Evolutionary conservation across 257 asterid genomes (phyloP).

Genomic region (Salvia splendens): DNA sequence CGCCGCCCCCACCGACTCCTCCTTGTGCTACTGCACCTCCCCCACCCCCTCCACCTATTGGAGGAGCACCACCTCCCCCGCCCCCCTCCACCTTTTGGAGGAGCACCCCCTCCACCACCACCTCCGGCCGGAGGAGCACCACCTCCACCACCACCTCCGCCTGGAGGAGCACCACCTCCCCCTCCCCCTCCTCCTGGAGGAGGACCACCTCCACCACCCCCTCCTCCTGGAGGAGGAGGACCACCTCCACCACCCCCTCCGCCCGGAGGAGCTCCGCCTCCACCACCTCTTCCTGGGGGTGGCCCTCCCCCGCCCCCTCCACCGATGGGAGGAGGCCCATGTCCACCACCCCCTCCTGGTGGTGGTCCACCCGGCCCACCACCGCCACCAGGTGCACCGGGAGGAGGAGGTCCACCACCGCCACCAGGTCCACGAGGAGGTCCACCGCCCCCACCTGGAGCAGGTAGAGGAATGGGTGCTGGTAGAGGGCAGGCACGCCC

Average conservation of each 20-base stretch:
- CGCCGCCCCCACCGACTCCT: conserved; percentile 21
- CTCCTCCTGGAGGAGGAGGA: conserved; percentile 6
- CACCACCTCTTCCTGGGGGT: conserved; percentile 15
- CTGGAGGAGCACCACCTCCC: conserved; percentile 10
- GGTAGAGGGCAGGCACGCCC: conserved; percentile 52
- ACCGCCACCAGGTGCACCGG: conserved; percentile 40
- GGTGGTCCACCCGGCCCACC: conserved; percentile 38
- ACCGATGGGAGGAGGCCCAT: conserved; percentile 29
- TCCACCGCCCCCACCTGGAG: conserved; percentile 59
- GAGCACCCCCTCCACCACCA: conserved; percentile 20
- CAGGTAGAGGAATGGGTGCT: conserved; percentile 50
- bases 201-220: conserved; percentile 22
- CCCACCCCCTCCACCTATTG: not conserved
- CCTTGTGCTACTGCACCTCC: conserved; percentile 18
- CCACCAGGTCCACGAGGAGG: conserved; percentile 47
- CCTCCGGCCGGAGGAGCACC: conserved; percentile 16
- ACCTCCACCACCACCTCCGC: conserved; percentile 14
- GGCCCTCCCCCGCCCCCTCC: conserved; percentile 38
- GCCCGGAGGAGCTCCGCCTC: conserved; percentile 4
- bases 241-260: conserved; percentile 46
- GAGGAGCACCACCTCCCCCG: conserved; percentile 3
- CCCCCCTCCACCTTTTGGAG: conserved; percentile 8
- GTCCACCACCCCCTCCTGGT: conserved; percentile 45
- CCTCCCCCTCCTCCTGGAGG: conserved; percentile 23
- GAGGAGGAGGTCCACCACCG: conserved; percentile 43